These are phyloP conservation scores for Thymus mandschuricus DNA, from an alignment of 257 asterid species.

Conservation along the genomic window DNA sequence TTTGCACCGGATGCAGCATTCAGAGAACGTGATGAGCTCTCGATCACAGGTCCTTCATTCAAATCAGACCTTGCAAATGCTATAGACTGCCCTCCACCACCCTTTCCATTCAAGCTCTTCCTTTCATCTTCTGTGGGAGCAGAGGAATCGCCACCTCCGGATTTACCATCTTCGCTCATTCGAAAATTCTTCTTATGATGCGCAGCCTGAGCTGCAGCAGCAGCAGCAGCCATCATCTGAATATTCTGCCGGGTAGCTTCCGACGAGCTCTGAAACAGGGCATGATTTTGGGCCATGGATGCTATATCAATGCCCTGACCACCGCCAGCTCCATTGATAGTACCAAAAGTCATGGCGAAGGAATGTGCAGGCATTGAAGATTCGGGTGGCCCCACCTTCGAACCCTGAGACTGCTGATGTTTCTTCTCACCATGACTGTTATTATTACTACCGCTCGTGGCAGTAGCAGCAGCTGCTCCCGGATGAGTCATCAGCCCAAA, in stretches of 20 bases:
- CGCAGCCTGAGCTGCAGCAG: conserved; percentile 55
- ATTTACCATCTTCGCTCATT: conserved; percentile 60
- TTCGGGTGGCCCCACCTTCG: conserved; percentile 55
- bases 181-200: conserved; percentile 67
- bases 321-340: conserved; percentile 54
- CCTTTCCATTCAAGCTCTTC: conserved; percentile 51
- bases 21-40: conserved; percentile 56
- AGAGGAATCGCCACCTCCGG: conserved; percentile 55
- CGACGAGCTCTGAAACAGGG: conserved; percentile 65
- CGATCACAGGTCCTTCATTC: conserved; percentile 54
- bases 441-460: conserved; percentile 37
- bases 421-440: conserved; percentile 59
- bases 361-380: conserved; percentile 57
- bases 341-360: conserved; percentile 84
- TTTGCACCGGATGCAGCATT: conserved; percentile 45
- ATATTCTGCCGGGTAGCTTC: conserved; percentile 72
- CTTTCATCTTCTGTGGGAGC: conserved; percentile 64
- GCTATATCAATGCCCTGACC: conserved; percentile 62
- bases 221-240: conserved; percentile 74
- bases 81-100: conserved; percentile 64
- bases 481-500: conserved; percentile 69
- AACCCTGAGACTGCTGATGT: conserved; percentile 45
- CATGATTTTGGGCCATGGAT: conserved; percentile 74
- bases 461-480: conserved; percentile 41
- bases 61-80: conserved; percentile 70